Conservation (phyloP, 805 yeast species). For the Monosporozyma siamensis region DNA sequence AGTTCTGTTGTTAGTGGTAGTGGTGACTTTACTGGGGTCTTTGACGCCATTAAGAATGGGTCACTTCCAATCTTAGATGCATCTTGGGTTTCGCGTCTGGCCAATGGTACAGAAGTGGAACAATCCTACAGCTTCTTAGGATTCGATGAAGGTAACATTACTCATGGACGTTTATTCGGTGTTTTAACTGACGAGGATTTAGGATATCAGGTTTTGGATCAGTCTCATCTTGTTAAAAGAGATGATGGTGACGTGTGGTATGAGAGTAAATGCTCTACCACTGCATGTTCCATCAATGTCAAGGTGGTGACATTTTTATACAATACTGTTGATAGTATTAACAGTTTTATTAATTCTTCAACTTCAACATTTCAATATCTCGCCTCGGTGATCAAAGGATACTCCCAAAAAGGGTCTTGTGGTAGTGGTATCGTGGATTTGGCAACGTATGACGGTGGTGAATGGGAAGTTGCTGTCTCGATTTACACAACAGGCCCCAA, state of each 20-base stretch:
- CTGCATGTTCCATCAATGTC: neutral
- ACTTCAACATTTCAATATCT: neutral
- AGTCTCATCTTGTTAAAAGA: no score
- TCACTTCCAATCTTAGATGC: no score
- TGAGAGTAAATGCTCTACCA: neutral
- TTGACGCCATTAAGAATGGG: no score
- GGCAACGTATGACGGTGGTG: constrained; percentile 3
- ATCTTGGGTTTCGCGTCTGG: no score
- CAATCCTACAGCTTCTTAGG: no score
- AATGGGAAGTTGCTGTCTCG: constrained; percentile 6
- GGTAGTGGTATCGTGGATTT: constrained; percentile 3
- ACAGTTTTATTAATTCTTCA: constrained; percentile 1
- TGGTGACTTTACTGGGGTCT: no score
- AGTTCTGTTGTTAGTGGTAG: no score
- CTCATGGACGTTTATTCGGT: no score
- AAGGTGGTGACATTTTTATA: neutral
- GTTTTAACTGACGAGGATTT: no score
- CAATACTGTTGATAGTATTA: neutral
- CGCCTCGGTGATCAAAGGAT: neutral
- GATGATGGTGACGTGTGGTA: neutral
- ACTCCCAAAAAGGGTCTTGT: constrained; percentile 3
- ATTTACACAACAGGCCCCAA: constrained; percentile 4
- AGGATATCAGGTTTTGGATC: no score
- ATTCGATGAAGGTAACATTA: no score
- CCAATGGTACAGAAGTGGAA: no score